Base-by-base conservation (phyloP, 2,329 filamentous ascomycete genomes). In the Fusarium torulosum region DNA sequence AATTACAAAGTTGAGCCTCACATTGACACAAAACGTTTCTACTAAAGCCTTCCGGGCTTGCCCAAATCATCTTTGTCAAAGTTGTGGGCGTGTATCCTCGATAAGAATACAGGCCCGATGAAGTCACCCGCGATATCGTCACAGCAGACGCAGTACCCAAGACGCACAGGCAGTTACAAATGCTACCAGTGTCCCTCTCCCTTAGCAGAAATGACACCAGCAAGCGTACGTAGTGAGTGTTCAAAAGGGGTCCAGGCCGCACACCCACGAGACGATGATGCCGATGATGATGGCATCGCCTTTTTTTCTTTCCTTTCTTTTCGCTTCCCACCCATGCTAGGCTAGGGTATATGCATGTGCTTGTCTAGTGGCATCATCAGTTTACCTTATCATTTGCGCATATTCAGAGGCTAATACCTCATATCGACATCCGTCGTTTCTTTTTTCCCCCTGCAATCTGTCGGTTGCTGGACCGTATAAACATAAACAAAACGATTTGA, bases 251-350 rank as follows among this genome's bases (percentile, higher is more conserved):
- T 57, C 61, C 58, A 55, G 59, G 61, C 53, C 50, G 61, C 53
- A 68, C 63, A 67, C 59, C 63, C 44, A 51, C 61, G 23, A 25
- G 35, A n/a, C 23, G 31, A 55, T 41, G 50, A 53, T 49, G 49
- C 46, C 53, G 33, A 47, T 52, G 63, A 68, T 63, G 66, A 68
- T 68, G 66, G 66, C 66, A 69, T 68, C 66, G 52, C 66, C 49
- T 38, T 29, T 29, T 29, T 29, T 29, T 29, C 27, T 29, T 29
- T 29, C 27, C 29, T 35, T 10, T 54, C 21, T n/a, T 11, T 33
- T 40, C 25, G 25, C 27, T 42, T 59, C 38, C 37, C 14, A 64
- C 63, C 47, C 59, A 60, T 67, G 64, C 51, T 44, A 25, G 37
- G 19, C 42, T 31, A 47, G 51, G 42, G 42, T 60, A 27, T 27